phyloP scores from a whole-genome alignment of 2,329 filamentous ascomycete genomes.

The Microdochium trichocladiopsis region DNA sequence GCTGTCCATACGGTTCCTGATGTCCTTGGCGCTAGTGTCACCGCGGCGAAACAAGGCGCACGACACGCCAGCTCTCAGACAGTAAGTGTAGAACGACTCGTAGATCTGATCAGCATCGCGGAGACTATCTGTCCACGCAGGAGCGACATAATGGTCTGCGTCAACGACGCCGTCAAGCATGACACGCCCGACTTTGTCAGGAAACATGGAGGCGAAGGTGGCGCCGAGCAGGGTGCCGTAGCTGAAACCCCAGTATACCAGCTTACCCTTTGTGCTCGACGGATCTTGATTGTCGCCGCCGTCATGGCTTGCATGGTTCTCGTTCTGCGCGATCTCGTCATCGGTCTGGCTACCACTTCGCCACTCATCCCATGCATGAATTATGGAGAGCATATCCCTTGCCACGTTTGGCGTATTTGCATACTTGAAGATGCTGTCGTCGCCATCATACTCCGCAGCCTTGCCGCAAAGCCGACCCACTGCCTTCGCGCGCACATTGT shows the following conservation, averaged over 20 bases:
- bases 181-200: conserved; percentile 32
- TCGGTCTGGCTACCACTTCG: conserved; percentile 5
- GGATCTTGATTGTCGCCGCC: conserved; percentile 16
- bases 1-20: conserved; percentile 19
- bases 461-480: conserved; percentile 22
- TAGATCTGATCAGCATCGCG: conserved; percentile 38
- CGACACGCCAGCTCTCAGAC: conserved; percentile 30
- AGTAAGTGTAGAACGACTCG: conserved; percentile 37
- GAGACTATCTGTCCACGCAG: conserved; percentile 29
- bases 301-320: conserved; percentile 1
- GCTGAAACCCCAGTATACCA: conserved; percentile 31
- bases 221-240: conserved; percentile 31
- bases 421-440: conserved; percentile 23
- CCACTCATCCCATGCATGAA: conserved; percentile 29
- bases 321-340: conserved; percentile 5
- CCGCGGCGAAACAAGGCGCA: conserved; percentile 30
- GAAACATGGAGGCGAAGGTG: conserved; percentile 33
- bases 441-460: conserved; percentile 17
- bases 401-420: conserved; percentile 25
- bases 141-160: conserved; percentile 33
- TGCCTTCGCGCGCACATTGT: conserved; percentile 18
- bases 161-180: conserved; percentile 28
- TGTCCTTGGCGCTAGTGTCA: conserved; percentile 18
- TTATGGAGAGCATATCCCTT: conserved; percentile 32
- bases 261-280: conserved; percentile 17